Conservation (phyloP, 2,329 filamentous ascomycete species). For the Cercospora citrullina region DNA sequence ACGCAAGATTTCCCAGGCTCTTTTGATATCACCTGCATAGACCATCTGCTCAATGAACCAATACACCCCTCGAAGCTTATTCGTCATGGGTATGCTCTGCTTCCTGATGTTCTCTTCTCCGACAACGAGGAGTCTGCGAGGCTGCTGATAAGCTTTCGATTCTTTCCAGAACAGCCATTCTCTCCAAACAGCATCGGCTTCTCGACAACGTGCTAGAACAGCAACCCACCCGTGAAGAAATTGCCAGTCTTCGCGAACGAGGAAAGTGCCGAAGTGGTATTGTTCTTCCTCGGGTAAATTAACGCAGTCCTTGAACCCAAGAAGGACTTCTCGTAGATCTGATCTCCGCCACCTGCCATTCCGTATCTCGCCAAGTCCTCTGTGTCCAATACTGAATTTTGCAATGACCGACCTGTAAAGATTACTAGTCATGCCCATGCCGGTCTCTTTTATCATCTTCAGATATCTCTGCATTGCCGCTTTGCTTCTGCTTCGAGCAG, state of each 20-base stretch:
- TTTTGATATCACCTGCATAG: slow-evolving; percentile 31
- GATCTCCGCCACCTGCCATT: slow-evolving; percentile 40
- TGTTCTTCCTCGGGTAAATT: slow-evolving; percentile 33
- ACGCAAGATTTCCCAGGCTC: slow-evolving; percentile 36
- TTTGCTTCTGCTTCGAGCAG: slow-evolving; percentile 36
- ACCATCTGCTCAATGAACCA: slow-evolving; percentile 41
- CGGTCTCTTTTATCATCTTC: slow-evolving; percentile 23
- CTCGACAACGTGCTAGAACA: slow-evolving; percentile 37
- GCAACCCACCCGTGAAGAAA: slow-evolving; percentile 41
- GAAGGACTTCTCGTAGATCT: slow-evolving; percentile 40
- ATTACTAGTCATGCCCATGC: slow-evolving; percentile 28
- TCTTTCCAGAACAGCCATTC: slow-evolving; percentile 40
- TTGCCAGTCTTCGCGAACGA: slow-evolving; percentile 37
- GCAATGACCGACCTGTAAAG: slow-evolving; percentile 40
- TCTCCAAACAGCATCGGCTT: slow-evolving; percentile 34
- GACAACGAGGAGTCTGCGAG: slow-evolving; percentile 23
- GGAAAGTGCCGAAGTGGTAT: slow-evolving; percentile 38
- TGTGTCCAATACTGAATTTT: slow-evolving; percentile 41
- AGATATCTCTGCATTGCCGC: slow-evolving; percentile 39
- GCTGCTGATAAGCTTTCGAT: slow-evolving; percentile 23
- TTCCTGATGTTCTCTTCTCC: neutral
- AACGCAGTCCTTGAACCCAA: slow-evolving; percentile 36
- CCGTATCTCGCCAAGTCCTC: slow-evolving; percentile 41
- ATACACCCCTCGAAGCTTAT: slow-evolving; percentile 35
- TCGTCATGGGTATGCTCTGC: slow-evolving; percentile 22